These are phyloP conservation scores for Rubus parviflorus DNA, from an alignment of 306 rosid species.

Conservation along the genomic window DNA sequence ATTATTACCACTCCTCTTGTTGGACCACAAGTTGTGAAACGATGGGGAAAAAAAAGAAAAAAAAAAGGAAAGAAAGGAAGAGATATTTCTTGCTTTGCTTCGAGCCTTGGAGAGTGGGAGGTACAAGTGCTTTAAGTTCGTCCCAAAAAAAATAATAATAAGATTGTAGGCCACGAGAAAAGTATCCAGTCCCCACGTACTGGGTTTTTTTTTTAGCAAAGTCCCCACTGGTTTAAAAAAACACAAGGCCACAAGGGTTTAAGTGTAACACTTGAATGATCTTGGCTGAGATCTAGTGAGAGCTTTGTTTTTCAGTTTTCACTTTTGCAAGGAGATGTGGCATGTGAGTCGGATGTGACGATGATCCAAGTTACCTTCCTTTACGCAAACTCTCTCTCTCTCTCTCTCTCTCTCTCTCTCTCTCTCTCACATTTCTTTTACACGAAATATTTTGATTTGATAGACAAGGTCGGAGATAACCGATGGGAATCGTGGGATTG, in stretches of 20 bases:
- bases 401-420: no score
- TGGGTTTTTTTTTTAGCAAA: no score
- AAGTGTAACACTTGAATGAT: no score
- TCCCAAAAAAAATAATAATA: no score
- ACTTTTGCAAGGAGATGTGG: slow-evolving; percentile 14
- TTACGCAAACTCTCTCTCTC: no score
- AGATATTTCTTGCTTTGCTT: background rate
- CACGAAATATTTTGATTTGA: background rate
- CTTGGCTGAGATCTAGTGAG: no score
- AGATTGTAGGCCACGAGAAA: no score
- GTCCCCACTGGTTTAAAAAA: slow-evolving; percentile 19
- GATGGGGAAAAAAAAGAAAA: background rate
- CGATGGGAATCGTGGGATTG: background rate
- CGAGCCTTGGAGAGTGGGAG: slow-evolving; percentile 17
- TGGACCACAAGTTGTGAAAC: background rate
- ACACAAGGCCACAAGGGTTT: no score
- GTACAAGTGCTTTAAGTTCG: background rate
- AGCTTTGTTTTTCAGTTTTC: no score
- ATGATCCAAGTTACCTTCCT: slow-evolving; percentile 12
- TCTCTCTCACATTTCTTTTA: no score
- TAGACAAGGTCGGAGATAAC: background rate
- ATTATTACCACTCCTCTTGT: background rate
- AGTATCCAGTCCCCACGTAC: no score
- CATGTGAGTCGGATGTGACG: slow-evolving; percentile 21
- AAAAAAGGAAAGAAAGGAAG: background rate